Base-by-base conservation (phyloP, 2,329 filamentous ascomycete genomes). In the Pezicula radicicola region DNA sequence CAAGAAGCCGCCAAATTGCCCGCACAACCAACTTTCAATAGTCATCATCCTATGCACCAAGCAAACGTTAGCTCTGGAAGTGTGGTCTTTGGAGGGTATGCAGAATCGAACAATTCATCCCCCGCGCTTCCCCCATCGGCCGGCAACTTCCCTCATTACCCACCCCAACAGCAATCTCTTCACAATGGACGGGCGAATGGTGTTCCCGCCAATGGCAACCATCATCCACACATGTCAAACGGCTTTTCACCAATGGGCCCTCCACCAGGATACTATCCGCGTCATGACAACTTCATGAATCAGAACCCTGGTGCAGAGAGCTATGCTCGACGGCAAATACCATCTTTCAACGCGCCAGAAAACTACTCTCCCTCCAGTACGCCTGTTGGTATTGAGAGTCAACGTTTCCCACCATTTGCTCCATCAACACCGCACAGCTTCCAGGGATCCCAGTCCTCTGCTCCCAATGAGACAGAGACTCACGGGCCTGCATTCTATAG, bases 341-440 rank as follows among this genome's bases (percentile, higher is more conserved):
- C 56, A 61, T 50, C 64, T 13, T 69, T 65, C 42, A 60, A 55
- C 35, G 65, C 63, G 13, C 59, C 66, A 35, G 69, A 72, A 33
- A 59, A 61, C 19, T 70, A 67, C 42, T 65, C 66, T 16, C 69
- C 67, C 51, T 57, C 57, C 51, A 46, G 60, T 52, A 60, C 70
- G 55, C 57, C 63, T 36, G 42, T 53, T 33, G 58, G 56, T 3
- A 44, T 51, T 42, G 63, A 66, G 15, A 48, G 52, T 43, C 51
- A 55, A 35, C 56, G 59, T 12, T 47, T 59, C 42, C 52, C 49
- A 8, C 46, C 57, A 10, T 79, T 79, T 61, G 77, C 76, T 3
- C 78, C 81, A 2, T 75, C 77, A 1, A 83, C 80, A 2, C 78
- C 81, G 4, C 81, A 81, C 55, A 85, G 81, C 65, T 83, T 82